Base-by-base conservation (phyloP, 202 grass and related monocot species). In the Schoenoplectus triqueter region DNA sequence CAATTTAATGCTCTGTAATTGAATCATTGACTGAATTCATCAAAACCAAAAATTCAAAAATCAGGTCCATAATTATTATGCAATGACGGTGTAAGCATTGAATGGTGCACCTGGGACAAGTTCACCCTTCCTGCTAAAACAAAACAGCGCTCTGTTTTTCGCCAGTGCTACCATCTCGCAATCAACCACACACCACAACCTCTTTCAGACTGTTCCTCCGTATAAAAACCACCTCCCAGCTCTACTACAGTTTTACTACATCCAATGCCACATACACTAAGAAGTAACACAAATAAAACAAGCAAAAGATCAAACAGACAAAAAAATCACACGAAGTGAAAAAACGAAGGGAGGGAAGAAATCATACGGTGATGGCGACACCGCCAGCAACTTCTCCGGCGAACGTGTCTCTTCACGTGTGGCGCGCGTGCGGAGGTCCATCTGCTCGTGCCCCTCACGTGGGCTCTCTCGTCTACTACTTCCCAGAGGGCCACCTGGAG, bases 401-500 rank as follows among this genome's bases (percentile, higher is more conserved):
- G 14, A 62, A 48, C 54, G 0, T 92, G 4, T 80, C 92, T 57
- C 86, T 15, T 31, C 68, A 86, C 68, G 44, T 90, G 3, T 94
- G 95, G 95, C 75, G 77, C 18, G 95, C 95, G 65, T 91, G 86
- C 84, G 95, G 89, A 21, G 77, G 82, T 9, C 73, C 89, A 7
- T 48, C 87, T 6, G 90, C 90, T 39, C 84, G 86, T 59, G 74
- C 91, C 51, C 95, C 92, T 39, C 40, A 2, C n/a, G 75, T 94
- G 9, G 92, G 89, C n/a, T 79, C 87, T 1, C 54, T 88, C 57
- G 90, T 93, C 14, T 91, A 80, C 89, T 97, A 97, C 86, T 92
- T 97, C 86, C 95, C 92, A 0, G 63, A 90, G 57, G 95, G 92
- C 59, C 92, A 97, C 82, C 72, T 84, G 14, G 92, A 97, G 65